phyloP scores from a whole-genome alignment of 2,329 filamentous ascomycete genomes.

The Claviceps quebecensis region DNA sequence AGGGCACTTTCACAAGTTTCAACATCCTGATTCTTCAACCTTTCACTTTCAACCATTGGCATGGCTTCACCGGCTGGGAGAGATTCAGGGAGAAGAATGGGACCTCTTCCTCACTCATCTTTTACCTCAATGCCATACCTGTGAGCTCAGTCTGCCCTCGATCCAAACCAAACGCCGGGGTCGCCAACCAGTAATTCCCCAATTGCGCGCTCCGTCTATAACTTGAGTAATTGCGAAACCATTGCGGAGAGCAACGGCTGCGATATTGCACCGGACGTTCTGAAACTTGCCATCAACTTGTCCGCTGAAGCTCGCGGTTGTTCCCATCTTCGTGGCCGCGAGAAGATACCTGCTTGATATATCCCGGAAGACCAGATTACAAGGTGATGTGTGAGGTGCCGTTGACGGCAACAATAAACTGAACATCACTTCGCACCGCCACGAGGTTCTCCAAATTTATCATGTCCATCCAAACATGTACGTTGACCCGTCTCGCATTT shows the following conservation, averaged over 20 bases:
- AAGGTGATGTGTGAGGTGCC: neutral
- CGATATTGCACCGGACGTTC: neutral
- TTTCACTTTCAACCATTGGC: neutral
- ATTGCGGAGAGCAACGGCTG: slow-evolving; percentile 9
- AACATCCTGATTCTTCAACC: neutral
- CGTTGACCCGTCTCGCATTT: neutral
- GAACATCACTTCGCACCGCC: neutral
- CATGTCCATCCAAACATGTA: slow-evolving; percentile 3
- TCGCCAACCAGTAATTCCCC: slow-evolving; percentile 26
- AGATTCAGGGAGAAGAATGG: neutral
- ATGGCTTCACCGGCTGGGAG: neutral
- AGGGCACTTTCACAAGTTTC: neutral
- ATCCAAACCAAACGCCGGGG: slow-evolving; percentile 36
- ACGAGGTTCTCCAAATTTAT: neutral
- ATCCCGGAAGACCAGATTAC: neutral
- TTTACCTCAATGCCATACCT: neutral
- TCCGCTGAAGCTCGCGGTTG: neutral
- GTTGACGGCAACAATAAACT: neutral
- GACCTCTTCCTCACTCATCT: neutral
- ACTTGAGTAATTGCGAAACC: slow-evolving; percentile 10
- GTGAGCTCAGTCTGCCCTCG: slow-evolving; percentile 1
- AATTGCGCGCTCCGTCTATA: slow-evolving; percentile 14
- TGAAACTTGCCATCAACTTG: neutral
- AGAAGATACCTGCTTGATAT: neutral
- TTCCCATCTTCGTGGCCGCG: neutral